Evolutionary conservation across 768 basidiomycete genomes (phyloP), one percentile per base, ranked within the genome.

Genomic region (Paxillus rubicundulus): DNA sequence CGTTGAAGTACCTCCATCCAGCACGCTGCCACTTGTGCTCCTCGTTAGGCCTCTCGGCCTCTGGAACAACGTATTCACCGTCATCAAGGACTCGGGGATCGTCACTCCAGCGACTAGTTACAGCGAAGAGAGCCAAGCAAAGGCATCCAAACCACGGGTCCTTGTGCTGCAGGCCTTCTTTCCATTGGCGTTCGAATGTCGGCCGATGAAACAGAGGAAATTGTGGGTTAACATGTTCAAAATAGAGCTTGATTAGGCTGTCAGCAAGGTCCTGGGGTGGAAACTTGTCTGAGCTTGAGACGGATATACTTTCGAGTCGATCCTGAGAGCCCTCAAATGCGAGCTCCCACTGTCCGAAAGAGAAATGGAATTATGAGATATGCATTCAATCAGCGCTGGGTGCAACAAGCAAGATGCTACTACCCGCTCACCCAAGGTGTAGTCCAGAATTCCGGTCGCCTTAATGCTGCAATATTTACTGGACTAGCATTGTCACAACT

Each of bases 141-240:
- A 86, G 72, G 45, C 75, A 74, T 6, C 78, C 72, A 60, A 91
- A 92, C 72, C 79, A 81, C 7, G 74, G 65, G 52, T 87, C 78
- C 14, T 69, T 73, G 27, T 77, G 72, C 57, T 87, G 78, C 21
- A 86, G 61, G 8, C 72, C 72, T 2, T 80, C 76, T 30, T 62
- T 70, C 73, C 82, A 85, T 42, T 86, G 81, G 14, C 75, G 75
- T 34, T 82, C 72, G 61, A 94, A 92, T 0, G 85, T 83, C 5
- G 82, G 82, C 18, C 77, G 78, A 62, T 92, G 89, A 27, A 94
- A 72, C 17, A 93, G 68, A 8, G 89, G 89, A 49, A 82, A 74
- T 33, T 80, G 72, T 27, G 65, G 61, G 61, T 92, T 87, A 45
- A 77, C 67, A 53, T 84, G 74, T 2, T 69, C 57, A 59, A 96